Base-by-base conservation (phyloP, 345 rosid species). In the Eucalyptus pauciflora region DNA sequence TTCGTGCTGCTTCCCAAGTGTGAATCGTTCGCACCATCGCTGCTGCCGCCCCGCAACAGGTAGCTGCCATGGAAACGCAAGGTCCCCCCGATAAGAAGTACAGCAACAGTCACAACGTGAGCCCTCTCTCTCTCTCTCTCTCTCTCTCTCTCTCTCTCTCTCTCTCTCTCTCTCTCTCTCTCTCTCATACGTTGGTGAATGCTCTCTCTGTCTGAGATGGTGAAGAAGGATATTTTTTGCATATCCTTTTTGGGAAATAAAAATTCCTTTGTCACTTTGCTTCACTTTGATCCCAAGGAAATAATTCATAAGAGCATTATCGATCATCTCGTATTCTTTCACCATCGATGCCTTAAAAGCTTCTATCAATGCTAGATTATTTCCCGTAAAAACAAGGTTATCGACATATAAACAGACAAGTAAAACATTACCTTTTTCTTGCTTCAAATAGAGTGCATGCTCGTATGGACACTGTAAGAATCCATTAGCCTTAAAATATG, bases 61-160 rank as follows among this genome's bases (percentile, higher is more conserved):
- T 27, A 51, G 58, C 67, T 13, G 48, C 86, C 54, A 89, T 89
- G 90, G 90, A 86, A 89, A 50, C 86, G 43, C 90, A 86, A 86
- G 86, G 17, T 27, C 81, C 37, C 17, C 67, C 85, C 27, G 52
- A 56, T 56, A 24, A 56, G 60, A 56, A 89, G 85, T 46, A 16
- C 87, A 3, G 11, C 33, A 7, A n/a, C 45, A 13, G 33, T 20
- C 76, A 13, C 87, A 16, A 29, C 43, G 87, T 88, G 41, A 83
- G 89, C 85, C 80, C 41, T 4, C 41, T 4, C 41, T 41, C 41
- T 41, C 41, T 41, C 41, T 41, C 41, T 41, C 41, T 41, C 41
- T 41, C 60, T 45, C 69, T 80, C 41, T 71, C 69, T 20, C 81
- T 71, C 25, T 69, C 6, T 69, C 43, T 33, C 25, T 41, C 41